Evolutionary conservation across 2,329 filamentous ascomycete genomes (phyloP).

Genomic region (Tolypocladium amazonense): DNA sequence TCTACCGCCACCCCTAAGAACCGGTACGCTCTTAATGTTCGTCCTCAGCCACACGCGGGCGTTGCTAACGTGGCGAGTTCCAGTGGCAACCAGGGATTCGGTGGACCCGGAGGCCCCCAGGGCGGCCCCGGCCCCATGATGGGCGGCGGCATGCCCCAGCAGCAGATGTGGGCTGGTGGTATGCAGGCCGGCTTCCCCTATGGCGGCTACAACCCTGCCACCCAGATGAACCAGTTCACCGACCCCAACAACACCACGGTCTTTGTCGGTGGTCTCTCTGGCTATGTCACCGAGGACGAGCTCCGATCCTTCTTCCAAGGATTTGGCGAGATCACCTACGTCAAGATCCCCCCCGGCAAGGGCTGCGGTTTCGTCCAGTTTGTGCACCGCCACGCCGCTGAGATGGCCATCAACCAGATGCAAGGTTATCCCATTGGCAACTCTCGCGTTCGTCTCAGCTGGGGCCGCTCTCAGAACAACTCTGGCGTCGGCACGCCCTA

Average conservation of each 20-base stretch:
- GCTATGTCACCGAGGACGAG: conserved; percentile 98
- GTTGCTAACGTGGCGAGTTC: conserved; percentile 1
- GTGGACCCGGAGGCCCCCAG: conserved; percentile 24
- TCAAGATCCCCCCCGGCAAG: conserved; percentile 99
- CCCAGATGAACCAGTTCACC: conserved; percentile 95
- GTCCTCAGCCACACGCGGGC: too few species aligned
- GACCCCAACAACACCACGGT: conserved; percentile 99
- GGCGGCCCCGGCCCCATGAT: conserved; percentile 34
- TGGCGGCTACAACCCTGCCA: conserved; percentile 36
- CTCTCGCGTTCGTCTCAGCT: conserved; percentile 92
- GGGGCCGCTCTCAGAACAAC: conserved; percentile 98
- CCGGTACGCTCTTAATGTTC: conserved; percentile 29
- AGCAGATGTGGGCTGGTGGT: conserved; percentile 31
- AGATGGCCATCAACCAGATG: conserved; percentile 99
- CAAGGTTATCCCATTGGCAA: conserved; percentile 99
- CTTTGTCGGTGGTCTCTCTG: conserved; percentile 92
- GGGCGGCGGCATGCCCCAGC: conserved; percentile 32
- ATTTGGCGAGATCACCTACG: conserved; percentile 98
- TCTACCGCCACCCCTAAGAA: conserved; percentile 98
- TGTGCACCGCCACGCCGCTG: conserved; percentile 93
- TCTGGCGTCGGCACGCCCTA: conserved; percentile 96
- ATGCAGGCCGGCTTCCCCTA: conserved; percentile 25
- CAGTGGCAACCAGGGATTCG: conserved; percentile 28
- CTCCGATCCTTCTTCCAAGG: conserved; percentile 99
- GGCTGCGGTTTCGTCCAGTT: conserved; percentile 99